Base-by-base conservation (phyloP, 495 filamentous ascomycete genomes). In the Friedmanniomyces simplex region DNA sequence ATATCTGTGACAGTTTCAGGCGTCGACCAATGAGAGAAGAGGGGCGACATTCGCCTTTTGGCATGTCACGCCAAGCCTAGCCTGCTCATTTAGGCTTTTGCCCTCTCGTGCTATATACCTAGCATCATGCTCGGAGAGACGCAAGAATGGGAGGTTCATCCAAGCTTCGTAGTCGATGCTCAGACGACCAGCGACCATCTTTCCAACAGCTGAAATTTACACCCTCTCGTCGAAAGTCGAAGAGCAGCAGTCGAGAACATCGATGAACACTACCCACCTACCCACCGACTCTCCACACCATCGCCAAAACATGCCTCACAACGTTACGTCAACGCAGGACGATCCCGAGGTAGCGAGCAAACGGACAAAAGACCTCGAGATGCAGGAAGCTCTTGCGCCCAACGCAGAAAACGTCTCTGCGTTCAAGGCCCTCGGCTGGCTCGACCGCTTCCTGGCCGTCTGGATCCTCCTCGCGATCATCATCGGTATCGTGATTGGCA, bases 381-480 rank as follows among this genome's bases (percentile, higher is more conserved):
- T 54, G 34, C 51, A 54, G 25, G 20, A 54, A n/a, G n/a, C 51
- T 11, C 36, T 54, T 11, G 34, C 12, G 32, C 51, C 51, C 18
- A 54, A 54, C 6, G 51, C 51, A 2, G 34, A 54, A 30, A 54
- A 54, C 32, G 51, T 54, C 32, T 63, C 64, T n/a, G 57, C 72
- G 6, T 79, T 79, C 61, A 71, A 80, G 50, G 66, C 77, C 43
- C 74, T 91, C 5, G 80, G 79, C 14, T 78, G 76, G 61, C 76
- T 90, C 7, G 85, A 90, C 67, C 81, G 83, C 21, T 84, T 87
- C 68, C 81, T 90, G 0, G 87, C 82, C 3, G 13, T 89, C 11
- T 91, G 88, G 88, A 90, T 91, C 60, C 77, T 93, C 25, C 79
- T 91, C 1, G 87, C 87, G n/a, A 91, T 93, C 82, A 73, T 76